Conservation (phyloP, 1,284 basidiomycete species). For the Ustilago cynodontis region DNA sequence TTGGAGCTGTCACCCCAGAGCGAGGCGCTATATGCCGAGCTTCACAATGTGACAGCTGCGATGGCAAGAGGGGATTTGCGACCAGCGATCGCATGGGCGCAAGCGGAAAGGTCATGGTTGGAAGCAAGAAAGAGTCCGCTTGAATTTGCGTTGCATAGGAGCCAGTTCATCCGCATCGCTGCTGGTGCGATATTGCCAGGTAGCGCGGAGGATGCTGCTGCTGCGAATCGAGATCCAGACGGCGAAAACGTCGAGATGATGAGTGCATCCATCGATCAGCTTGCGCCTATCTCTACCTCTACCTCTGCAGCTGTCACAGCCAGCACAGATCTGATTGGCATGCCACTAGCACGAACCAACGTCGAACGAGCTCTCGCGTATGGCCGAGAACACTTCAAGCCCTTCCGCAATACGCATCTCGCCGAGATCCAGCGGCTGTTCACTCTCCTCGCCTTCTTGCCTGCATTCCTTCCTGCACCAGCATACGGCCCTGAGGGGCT, state of each 20-base stretch:
- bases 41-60: constrained; percentile 36
- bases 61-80: constrained; percentile 49
- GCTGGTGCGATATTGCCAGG: constrained; percentile 30
- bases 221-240: constrained; percentile 43
- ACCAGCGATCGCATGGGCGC: constrained; percentile 61
- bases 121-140: constrained; percentile 44
- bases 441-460: constrained; percentile 80
- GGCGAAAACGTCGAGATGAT: constrained; percentile 56
- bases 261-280: constrained; percentile 32
- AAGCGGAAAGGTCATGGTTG: constrained; percentile 44
- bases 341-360: constrained; percentile 35
- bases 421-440: constrained; percentile 82
- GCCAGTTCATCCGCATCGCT: constrained; percentile 60
- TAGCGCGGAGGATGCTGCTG: constrained; percentile 1
- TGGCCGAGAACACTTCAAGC: constrained; percentile 77
- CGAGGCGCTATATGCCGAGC: constrained; percentile 23
- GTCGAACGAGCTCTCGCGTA: constrained; percentile 77
- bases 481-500: constrained; percentile 32
- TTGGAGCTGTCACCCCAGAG: constrained; percentile 18
- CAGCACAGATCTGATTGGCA: background rate
- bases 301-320: background rate
- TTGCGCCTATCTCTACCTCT: background rate
- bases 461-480: constrained; percentile 65
- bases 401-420: constrained; percentile 78
- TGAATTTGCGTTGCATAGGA: constrained; percentile 62